Conservation (phyloP, 768 basidiomycete species). For the Rhodosporidiobolus odoratus region DNA sequence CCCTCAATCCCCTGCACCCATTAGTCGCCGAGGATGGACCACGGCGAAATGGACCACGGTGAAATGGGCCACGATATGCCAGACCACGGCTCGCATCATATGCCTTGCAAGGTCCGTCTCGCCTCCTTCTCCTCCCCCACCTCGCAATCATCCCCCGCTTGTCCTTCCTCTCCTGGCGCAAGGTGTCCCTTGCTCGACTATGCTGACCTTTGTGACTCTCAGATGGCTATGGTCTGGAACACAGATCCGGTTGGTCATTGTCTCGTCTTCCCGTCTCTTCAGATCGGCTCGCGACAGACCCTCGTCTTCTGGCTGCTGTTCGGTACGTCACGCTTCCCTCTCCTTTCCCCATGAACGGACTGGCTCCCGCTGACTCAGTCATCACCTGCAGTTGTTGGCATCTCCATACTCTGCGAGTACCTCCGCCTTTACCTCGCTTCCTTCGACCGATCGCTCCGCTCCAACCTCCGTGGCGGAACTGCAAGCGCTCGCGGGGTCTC, state of each 20-base stretch:
- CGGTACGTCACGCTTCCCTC: neutral
- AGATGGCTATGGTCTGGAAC: conserved; percentile 35
- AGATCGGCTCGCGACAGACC: conserved; percentile 4
- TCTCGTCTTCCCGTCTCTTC: conserved; percentile 25
- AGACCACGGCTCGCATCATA: neutral
- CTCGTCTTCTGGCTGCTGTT: conserved; percentile 11
- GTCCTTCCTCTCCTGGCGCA: too few species aligned
- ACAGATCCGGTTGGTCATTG: conserved; percentile 10
- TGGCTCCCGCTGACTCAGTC: neutral
- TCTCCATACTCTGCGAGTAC: conserved; percentile 23
- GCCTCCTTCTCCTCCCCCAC: neutral
- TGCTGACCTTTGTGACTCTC: neutral
- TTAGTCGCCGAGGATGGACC: neutral
- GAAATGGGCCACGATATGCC: conserved; percentile 23
- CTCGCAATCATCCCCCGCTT: too few species aligned
- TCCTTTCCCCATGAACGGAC: neutral
- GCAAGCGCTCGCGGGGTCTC: neutral
- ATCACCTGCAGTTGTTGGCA: too few species aligned
- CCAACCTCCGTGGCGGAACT: conserved; percentile 17
- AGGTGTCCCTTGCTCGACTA: neutral
- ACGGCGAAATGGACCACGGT: conserved; percentile 18
- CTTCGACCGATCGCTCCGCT: conserved; percentile 28
- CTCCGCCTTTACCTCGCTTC: conserved; percentile 17
- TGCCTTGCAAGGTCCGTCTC: conserved; percentile 7
- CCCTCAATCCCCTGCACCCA: neutral